Evolutionary conservation across 345 rosid genomes (phyloP), one percentile per base, ranked within the genome.

Genomic region (Streptanthus diversifolius): DNA sequence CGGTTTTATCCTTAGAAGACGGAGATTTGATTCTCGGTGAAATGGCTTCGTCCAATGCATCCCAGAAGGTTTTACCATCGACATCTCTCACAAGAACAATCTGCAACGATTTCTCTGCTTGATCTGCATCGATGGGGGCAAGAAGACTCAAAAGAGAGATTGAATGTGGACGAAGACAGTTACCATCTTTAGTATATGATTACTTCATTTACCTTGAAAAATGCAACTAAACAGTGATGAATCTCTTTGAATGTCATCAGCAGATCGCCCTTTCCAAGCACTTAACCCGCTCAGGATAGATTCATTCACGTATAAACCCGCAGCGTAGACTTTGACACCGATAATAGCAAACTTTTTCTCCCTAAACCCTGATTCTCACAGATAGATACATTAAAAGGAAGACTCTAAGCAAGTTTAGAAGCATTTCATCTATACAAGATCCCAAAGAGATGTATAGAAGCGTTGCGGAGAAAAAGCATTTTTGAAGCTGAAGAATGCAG

Each of bases 41-140:
- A 21, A 91, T 74, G 52, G 91, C 89, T 61, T 85, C 93, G 67
- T 89, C 87, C 66, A 93, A 73, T 68, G 97, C 96, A 79, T 85
- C 91, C 96, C 93, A 93, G 62, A 91, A 93, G 53, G 97, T 89
- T 85, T 91, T 89, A 22, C 97, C 98, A 78, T 91, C 98, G 35
- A 93, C 81, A 68, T 93, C 95, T 81, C 98, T 88, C 53, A 93
- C 96, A 47, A 93, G 92, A 66, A 88, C 88, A 75, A 89, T 89
- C 90, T 81, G 79, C 45, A 93, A 63, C 7, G 97, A 79, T 75
- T 93, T 93, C 80, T 91, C 93, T 5, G 37, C 62, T 59, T 88
- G 78, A 81, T 75, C 96, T 89, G 82, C 80, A 78, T 17, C 8
- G 0, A 15, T 18, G 12, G 10, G 18, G 19, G 45, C 7, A 40